Evolutionary conservation across 1,284 basidiomycete species (phyloP).

Genomic region (Sanghuangporus sanghuang): DNA sequence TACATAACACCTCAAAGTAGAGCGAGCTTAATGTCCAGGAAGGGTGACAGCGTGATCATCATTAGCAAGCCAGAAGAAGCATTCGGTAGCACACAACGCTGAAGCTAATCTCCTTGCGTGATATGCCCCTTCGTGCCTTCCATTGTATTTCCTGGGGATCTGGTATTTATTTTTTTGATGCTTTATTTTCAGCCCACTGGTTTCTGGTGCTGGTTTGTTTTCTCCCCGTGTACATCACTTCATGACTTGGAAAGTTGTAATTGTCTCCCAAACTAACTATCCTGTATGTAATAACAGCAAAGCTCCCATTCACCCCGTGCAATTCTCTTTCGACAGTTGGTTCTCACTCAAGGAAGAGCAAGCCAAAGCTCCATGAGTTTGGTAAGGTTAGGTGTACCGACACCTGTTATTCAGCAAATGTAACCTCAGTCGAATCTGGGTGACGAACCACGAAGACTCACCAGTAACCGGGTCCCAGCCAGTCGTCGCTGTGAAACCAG

Average conservation of each 20-base stretch:
- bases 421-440: not conserved
- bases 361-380: slow-evolving; percentile 19
- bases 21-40: not conserved
- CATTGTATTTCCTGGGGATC: not conserved
- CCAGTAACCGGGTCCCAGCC: slow-evolving; percentile 27
- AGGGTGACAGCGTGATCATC: slow-evolving; percentile 5
- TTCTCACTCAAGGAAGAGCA: slow-evolving; percentile 9
- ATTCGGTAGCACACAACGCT: not conserved
- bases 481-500: slow-evolving; percentile 22
- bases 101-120: not conserved
- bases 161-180: not conserved
- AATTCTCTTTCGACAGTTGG: too few relatives aligned
- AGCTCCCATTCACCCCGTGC: too few relatives aligned
- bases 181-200: not conserved
- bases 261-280: not conserved
- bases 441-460: not conserved
- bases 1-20: not conserved
- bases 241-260: not conserved
- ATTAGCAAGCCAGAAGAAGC: slow-evolving; percentile 4
- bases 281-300: too few relatives aligned
- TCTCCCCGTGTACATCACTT: not conserved
- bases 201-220: not conserved
- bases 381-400: slow-evolving; percentile 19
- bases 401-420: slow-evolving; percentile 6
- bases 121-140: not conserved